Percentiles rank a stretch among this genome's conserved stretches.
phyloP scores from a whole-genome alignment of 1,284 basidiomycete genomes.

The Boletus sp. region DNA sequence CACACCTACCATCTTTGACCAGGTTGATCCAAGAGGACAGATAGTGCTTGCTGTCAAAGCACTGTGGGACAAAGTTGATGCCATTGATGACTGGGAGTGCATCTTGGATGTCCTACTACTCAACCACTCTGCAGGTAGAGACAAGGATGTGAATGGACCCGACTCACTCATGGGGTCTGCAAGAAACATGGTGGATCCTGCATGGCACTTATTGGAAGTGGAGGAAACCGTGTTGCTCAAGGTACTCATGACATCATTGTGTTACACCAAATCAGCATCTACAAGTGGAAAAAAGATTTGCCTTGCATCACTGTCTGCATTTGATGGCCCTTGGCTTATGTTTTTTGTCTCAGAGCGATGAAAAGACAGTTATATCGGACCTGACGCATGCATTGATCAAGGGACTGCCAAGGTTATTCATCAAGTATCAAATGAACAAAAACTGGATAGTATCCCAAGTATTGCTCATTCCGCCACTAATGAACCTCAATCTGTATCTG shows the following conservation, averaged over 20 bases:
- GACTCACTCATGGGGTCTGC: slow-evolving; percentile 32
- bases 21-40: slow-evolving; percentile 58
- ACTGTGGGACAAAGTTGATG: slow-evolving; percentile 79
- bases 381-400: slow-evolving; percentile 88
- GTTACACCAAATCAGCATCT: slow-evolving; percentile 55
- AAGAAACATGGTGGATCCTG: slow-evolving; percentile 57
- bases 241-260: slow-evolving; percentile 72
- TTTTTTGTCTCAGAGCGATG: slow-evolving; percentile 56
- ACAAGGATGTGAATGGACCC: slow-evolving; percentile 32
- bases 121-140: slow-evolving; percentile 78
- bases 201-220: slow-evolving; percentile 74
- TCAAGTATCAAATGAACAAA: slow-evolving; percentile 91
- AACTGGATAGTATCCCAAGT: slow-evolving; percentile 75
- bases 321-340: background rate
- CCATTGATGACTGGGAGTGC: slow-evolving; percentile 79
- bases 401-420: slow-evolving; percentile 82
- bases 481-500: slow-evolving; percentile 90
- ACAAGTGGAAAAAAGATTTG: slow-evolving; percentile 58
- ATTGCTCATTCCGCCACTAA: slow-evolving; percentile 75
- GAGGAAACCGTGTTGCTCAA: slow-evolving; percentile 85
- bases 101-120: slow-evolving; percentile 81
- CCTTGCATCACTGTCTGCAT: slow-evolving; percentile 12
- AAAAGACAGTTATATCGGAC: slow-evolving; percentile 64
- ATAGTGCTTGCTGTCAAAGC: slow-evolving; percentile 84
- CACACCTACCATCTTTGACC: slow-evolving; percentile 40